phyloP scores from a whole-genome alignment of 306 rosid species.

The Biancaea sappan region DNA sequence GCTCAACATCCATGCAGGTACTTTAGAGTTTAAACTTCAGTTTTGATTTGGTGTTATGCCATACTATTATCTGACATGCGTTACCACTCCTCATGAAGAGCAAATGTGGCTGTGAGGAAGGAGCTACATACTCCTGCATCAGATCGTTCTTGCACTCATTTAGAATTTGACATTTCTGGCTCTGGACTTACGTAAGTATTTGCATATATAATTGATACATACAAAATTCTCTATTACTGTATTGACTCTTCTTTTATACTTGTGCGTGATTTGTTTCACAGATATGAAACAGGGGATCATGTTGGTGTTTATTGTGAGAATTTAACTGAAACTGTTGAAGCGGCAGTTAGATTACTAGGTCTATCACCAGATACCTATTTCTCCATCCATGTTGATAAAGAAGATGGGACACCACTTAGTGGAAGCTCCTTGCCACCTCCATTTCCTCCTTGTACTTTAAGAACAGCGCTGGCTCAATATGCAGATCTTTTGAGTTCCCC shows the following conservation, averaged over 20 bases:
- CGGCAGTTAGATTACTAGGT: slow-evolving; percentile 67
- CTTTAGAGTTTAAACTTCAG: neutral
- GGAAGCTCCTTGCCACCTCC: slow-evolving; percentile 84
- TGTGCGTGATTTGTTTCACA: slow-evolving; percentile 40
- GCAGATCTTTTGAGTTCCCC: slow-evolving; percentile 92
- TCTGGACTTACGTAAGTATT: slow-evolving; percentile 79
- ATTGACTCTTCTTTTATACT: slow-evolving; percentile 20
- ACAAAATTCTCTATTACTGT: neutral
- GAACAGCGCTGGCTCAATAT: slow-evolving; percentile 72
- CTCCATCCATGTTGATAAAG: slow-evolving; percentile 77
- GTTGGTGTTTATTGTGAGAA: slow-evolving; percentile 96
- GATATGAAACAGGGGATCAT: slow-evolving; percentile 99
- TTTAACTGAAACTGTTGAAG: slow-evolving; percentile 79
- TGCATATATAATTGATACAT: slow-evolving; percentile 16
- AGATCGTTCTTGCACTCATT: slow-evolving; percentile 95
- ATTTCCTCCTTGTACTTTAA: slow-evolving; percentile 79
- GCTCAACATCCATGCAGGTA: slow-evolving; percentile 99
- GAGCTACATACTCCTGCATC: slow-evolving; percentile 88
- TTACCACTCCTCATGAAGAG: slow-evolving; percentile 58
- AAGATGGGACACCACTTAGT: slow-evolving; percentile 82
- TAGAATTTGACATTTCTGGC: slow-evolving; percentile 87
- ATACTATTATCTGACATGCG: slow-evolving; percentile 40
- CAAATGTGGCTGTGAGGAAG: slow-evolving; percentile 86
- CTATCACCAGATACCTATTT: slow-evolving; percentile 84
- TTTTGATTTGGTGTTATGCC: neutral